Conservation (phyloP, 148 eudicot genomes). For the Persicaria maculosa region DNA sequence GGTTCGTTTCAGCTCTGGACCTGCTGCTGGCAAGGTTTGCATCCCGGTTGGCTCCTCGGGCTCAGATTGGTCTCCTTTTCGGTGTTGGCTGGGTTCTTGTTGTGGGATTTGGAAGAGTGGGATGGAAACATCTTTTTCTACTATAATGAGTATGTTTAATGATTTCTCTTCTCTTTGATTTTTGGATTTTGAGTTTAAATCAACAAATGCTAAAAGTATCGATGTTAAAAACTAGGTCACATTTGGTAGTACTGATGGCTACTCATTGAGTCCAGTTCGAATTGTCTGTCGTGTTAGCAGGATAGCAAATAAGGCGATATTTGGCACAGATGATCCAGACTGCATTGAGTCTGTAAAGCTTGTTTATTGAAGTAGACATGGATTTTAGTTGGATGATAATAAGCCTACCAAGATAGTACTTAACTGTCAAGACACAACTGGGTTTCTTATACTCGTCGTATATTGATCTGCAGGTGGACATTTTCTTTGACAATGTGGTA, state of each 20-base stretch:
- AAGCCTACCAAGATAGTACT: too few species aligned
- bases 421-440: neutral
- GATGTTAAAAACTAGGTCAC: too few species aligned
- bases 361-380: too few species aligned
- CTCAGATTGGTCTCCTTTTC: slow-evolving; percentile 28
- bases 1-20: slow-evolving; percentile 30
- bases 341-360: too few species aligned
- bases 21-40: slow-evolving; percentile 42
- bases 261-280: too few species aligned
- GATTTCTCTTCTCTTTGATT: neutral
- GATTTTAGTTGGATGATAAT: too few species aligned
- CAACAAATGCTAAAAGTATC: too few species aligned
- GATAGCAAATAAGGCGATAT: too few species aligned
- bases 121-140: slow-evolving; percentile 37
- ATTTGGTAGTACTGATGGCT: too few species aligned
- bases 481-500: slow-evolving; percentile 47
- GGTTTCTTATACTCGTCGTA: neutral
- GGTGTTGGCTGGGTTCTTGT: slow-evolving; percentile 23
- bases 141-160: slow-evolving; percentile 30
- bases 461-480: slow-evolving; percentile 54
- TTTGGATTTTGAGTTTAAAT: neutral
- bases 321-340: too few species aligned
- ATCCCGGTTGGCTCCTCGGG: slow-evolving; percentile 33
- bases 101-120: slow-evolving; percentile 33
- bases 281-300: too few species aligned